These are phyloP conservation scores for Sinapis alba DNA, from an alignment of 441 rosid genomes.

Conservation along the genomic window DNA sequence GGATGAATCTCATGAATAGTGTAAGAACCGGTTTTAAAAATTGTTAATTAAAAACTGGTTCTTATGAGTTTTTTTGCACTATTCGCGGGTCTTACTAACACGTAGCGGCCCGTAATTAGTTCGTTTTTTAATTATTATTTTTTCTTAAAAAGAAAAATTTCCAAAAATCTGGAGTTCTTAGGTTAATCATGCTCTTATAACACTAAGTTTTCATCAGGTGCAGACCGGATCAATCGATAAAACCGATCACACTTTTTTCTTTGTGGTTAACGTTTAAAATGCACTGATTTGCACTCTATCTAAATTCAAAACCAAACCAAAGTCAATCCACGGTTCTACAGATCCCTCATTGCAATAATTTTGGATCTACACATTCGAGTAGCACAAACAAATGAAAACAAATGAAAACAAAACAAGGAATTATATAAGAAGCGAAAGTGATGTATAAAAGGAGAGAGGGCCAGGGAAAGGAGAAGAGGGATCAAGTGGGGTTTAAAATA, in stretches of 20 bases:
- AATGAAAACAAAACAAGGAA: slow-evolving; percentile 27
- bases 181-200: too few relatives aligned
- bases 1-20: too few relatives aligned
- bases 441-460: slow-evolving; percentile 34
- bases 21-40: too few relatives aligned
- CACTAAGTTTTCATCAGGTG: neutral
- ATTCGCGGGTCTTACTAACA: too few relatives aligned
- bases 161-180: too few relatives aligned
- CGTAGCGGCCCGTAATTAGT: too few relatives aligned
- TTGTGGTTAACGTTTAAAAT: neutral
- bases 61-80: too few relatives aligned
- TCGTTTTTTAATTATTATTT: too few relatives aligned
- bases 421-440: slow-evolving; percentile 27
- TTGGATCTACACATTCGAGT: slow-evolving; percentile 19
- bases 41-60: too few relatives aligned
- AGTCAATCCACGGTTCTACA: slow-evolving; percentile 18
- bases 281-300: neutral
- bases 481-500: slow-evolving; percentile 43
- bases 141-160: too few relatives aligned
- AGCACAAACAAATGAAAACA: slow-evolving; percentile 26
- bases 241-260: neutral
- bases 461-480: slow-evolving; percentile 33
- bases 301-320: neutral
- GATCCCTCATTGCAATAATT: slow-evolving; percentile 19
- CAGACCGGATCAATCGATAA: neutral